Evolutionary conservation across 2,329 filamentous ascomycete species (phyloP), one percentile per base, ranked within the genome.

Genomic region (Phaeoacremonium minimum): DNA sequence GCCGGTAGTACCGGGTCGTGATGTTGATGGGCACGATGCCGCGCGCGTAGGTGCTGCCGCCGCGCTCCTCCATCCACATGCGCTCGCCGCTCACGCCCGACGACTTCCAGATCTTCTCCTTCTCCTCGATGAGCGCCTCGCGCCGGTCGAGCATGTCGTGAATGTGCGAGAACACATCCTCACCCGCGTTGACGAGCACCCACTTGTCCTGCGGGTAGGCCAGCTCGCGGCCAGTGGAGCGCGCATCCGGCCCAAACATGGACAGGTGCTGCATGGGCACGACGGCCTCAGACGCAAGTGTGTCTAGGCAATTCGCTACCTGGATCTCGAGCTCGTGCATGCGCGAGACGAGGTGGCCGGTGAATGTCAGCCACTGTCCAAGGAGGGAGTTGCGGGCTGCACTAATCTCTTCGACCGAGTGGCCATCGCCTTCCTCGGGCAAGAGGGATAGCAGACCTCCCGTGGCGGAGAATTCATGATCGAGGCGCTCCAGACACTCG

Each of bases 311-410:
- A 42, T 73, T 72, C 40, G 61, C 70, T 42, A 77, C 71, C 14
- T 58, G 52, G 11, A 71, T 65, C 49, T 80, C 76, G 3, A 80
- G 68, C 44, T 79, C 73, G 49, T 77, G 75, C 57, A 73, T 67
- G 28, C 76, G 73, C 6, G 56, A 60, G 12, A 74, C 59, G 11
- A 80, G 67, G 38, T 70, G 64, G 48, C 77, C 73, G 4, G 67
- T 68, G 46, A 70, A 72, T 16, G 70, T 52, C 7, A 81, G 67
- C 65, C 71, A 71, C 52, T 80, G 76, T 9, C 77, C 77, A 4
- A 81, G 56, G 14, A 80, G 55, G 6, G 67, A 71, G 39, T 67
- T 68, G 44, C 71, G 69, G 14, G 68, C 72, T 15, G 61, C 57
- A 15, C 55, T 48, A 18, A 66, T 55, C 33, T 70, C 58, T 11